Evolutionary conservation across 2,329 filamentous ascomycete genomes (phyloP), one percentile per base, ranked within the genome.

Genomic region (Penicillium verrucosum): DNA sequence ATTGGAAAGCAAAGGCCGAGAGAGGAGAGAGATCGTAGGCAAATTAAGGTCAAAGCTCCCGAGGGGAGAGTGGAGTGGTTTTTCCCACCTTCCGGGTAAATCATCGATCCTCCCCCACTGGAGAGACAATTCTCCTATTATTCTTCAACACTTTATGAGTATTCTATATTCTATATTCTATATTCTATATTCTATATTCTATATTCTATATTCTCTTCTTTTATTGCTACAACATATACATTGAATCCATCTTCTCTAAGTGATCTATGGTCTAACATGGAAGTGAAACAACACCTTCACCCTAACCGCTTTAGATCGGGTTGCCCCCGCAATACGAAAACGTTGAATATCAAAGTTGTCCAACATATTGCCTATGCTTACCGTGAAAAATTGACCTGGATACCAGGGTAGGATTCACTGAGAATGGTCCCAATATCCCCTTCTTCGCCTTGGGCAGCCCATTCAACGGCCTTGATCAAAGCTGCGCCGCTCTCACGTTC

Each of bases 401-500:
- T 70, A 29, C 62, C 66, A 18, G 70, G 68, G 56, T 75, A 77
- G 29, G 66, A 66, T n/a, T 61, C 64, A 54, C 64, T 51, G 38
- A 75, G 55, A 11, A 62, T 64, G 21, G 56, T 54, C 9, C 58
- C 70, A 37, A 77, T 62, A 58, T 77, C 73, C 21, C 67, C 71
- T 45, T 69, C 60, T 58, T 77, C 75, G 3, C 73, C 74, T 11
- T 64, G 61, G 34, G 70, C 62, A 54, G 73, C 70, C 75, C 75
- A 78, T 51, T 74, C 65, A 7, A 75, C 59, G 2, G 73, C 67
- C 60, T 73, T 74, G 58, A 74, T 74, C 47, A 83, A 51, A 2
- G 78, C 78, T 18, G 65, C 65, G 7, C 73, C 68, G 29, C 77
- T 77, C 46, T 76, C 70, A 44, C 69, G 65, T 65, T 84, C 81